These are phyloP conservation scores for Dianthus caryophyllus DNA, from an alignment of 148 eudicot species.

Conservation along the genomic window DNA sequence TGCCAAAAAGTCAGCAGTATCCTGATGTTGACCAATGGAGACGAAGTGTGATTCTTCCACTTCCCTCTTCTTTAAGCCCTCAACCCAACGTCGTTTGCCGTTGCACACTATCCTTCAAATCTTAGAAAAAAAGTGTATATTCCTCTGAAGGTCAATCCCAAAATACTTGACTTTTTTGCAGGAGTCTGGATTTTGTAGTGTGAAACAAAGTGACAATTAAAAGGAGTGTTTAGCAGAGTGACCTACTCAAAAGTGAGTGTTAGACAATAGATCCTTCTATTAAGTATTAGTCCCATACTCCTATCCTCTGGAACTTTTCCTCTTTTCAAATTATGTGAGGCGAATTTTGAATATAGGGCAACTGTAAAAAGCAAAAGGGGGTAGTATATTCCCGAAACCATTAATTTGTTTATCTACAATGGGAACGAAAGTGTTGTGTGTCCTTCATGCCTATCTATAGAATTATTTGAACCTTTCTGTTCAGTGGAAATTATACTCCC, in stretches of 20 bases:
- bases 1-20: neutral
- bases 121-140: neutral
- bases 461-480: neutral
- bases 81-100: too few relatives aligned
- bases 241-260: neutral
- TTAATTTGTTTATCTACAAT: neutral
- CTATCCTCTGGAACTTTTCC: too few relatives aligned
- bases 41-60: too few relatives aligned
- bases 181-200: neutral
- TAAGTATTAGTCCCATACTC: too few relatives aligned
- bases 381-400: neutral
- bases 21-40: too few relatives aligned
- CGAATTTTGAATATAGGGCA: too few relatives aligned
- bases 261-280: neutral
- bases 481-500: too few relatives aligned
- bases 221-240: neutral
- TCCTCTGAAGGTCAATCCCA: neutral
- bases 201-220: neutral
- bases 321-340: too few relatives aligned
- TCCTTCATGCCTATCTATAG: neutral
- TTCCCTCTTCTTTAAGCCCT: too few relatives aligned
- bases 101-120: neutral
- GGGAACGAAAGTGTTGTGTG: neutral
- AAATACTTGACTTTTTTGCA: neutral
- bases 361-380: neutral